phyloP scores from a whole-genome alignment of 768 basidiomycete species.

The Tricholoma furcatifolium region DNA sequence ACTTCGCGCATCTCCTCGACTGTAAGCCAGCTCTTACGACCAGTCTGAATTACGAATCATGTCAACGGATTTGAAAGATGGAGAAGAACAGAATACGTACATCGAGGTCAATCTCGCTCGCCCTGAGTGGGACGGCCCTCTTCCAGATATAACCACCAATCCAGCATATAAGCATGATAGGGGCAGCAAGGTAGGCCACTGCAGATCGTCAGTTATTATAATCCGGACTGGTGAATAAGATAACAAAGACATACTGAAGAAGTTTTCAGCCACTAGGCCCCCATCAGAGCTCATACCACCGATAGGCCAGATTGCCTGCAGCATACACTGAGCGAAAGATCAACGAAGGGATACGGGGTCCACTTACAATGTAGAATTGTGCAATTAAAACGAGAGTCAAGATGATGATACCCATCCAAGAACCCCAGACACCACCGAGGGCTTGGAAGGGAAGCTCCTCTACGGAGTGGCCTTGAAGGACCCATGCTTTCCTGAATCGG shows the following conservation, averaged over 20 bases:
- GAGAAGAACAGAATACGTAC: constrained; percentile 16
- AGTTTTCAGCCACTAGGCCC: constrained; percentile 26
- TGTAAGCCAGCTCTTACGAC: constrained; percentile 47
- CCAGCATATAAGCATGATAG: constrained; percentile 40
- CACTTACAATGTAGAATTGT: constrained; percentile 42
- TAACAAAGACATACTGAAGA: constrained; percentile 34
- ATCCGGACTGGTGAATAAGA: not conserved
- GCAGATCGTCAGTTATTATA: not conserved
- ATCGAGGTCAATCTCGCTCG: constrained; percentile 41
- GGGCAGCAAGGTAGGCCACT: constrained; percentile 40
- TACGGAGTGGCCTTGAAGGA: constrained; percentile 40
- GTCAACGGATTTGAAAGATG: not conserved
- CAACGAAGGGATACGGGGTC: not conserved
- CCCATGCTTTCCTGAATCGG: constrained; percentile 45
- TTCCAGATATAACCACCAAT: constrained; percentile 39
- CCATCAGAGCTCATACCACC: constrained; percentile 31
- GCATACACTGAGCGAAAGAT: not conserved
- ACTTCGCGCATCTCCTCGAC: constrained; percentile 43
- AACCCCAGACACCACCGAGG: constrained; percentile 42
- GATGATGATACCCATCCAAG: constrained; percentile 43
- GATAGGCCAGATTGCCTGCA: constrained; percentile 40
- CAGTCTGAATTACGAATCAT: constrained; percentile 25
- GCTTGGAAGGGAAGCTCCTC: constrained; percentile 46
- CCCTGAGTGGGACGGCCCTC: constrained; percentile 34
- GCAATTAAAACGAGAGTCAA: constrained; percentile 40